Evolutionary conservation across 345 rosid genomes (phyloP), one percentile per base, ranked within the genome.

Genomic region (Populus tremula): DNA sequence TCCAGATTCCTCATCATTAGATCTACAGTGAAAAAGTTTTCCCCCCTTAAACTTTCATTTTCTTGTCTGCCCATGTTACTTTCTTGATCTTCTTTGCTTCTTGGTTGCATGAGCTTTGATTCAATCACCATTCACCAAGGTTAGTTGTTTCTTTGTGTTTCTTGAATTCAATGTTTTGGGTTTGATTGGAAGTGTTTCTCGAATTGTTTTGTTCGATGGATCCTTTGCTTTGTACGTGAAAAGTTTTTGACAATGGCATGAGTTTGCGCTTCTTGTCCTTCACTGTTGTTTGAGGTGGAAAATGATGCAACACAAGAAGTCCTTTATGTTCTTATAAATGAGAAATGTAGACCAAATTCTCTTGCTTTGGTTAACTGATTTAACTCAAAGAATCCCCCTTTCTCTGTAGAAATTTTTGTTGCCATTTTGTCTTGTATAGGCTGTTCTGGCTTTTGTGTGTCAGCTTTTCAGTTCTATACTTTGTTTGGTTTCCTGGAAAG

Each of bases 11-110:
- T 65, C 69, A 13, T 13, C 41, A 16, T 76, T 79, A 87, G 92
- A 86, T 91, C 92, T 84, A 82, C 84, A 77, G 90, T 86, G 75
- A 73, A 83, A 79, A 81, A 68, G 35, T 47, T 45, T 74, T 45
- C 72, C 77, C 81, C 76, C 5, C 69, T 78, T 45, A 5, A 65
- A 27, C 39, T 16, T 23, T 21, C 72, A 38, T 18, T n/a, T 45
- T 39, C 29, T 10, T 21, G 25, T 69, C 50, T 69, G 63, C 63
- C 29, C 6, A n/a, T 8, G 63, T 59, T 59, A 3, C 29, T n/a
- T 9, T 9, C 27, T n/a, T n/a, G 16, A 59, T 59, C 63, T 59
- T 59, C 63, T 59, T 59, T 27, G 29, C 63, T 59, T 59, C 63
- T 59, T 59, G 63, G 63, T n/a, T 59, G 29, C 63, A 9, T 56